Conservation (phyloP, 2,329 filamentous ascomycete genomes). For the Cytospora leucostoma region DNA sequence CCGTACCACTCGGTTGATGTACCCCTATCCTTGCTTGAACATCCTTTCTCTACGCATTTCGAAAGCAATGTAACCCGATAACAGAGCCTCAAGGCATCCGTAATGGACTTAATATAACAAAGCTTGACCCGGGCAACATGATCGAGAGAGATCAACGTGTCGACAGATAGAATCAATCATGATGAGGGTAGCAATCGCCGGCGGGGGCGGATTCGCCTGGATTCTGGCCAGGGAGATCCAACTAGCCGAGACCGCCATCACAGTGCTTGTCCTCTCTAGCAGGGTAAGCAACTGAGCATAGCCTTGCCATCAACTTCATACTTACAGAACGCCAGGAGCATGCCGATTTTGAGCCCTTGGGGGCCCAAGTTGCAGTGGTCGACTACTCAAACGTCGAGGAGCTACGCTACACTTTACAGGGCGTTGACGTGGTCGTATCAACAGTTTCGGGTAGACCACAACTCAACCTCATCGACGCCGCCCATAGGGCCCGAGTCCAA, state of each 20-base stretch:
- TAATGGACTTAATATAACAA: conserved; percentile 14
- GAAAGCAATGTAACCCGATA: conserved; percentile 9
- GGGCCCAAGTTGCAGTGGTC: conserved; percentile 69
- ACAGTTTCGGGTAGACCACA: conserved; percentile 69
- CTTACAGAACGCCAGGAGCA: conserved; percentile 46
- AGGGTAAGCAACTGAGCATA: conserved; percentile 46
- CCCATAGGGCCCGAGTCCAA: conserved; percentile 63
- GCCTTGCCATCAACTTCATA: conserved; percentile 19
- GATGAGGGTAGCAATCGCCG: conserved; percentile 54
- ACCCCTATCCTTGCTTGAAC: conserved; percentile 5
- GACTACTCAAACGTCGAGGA: conserved; percentile 62
- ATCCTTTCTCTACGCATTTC: conserved; percentile 8
- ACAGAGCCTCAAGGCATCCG: conserved; percentile 6
- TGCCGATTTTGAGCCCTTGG: conserved; percentile 54
- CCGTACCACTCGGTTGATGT: conserved; percentile 10
- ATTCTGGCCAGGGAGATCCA: conserved; percentile 49
- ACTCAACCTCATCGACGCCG: conserved; percentile 71
- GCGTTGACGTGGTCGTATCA: conserved; percentile 74
- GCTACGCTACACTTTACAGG: conserved; percentile 66
- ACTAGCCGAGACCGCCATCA: conserved; percentile 64
- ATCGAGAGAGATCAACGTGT: conserved; percentile 7
- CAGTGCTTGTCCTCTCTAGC: conserved; percentile 70
- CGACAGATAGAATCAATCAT: conserved; percentile 33
- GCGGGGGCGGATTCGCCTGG: conserved; percentile 48
- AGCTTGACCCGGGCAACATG: conserved; percentile 18